Percentiles rank a stretch among this genome's conserved stretches.
Conservation (phyloP, 352 stramenopile genomes). For the Thraustochytrium striatum region DNA sequence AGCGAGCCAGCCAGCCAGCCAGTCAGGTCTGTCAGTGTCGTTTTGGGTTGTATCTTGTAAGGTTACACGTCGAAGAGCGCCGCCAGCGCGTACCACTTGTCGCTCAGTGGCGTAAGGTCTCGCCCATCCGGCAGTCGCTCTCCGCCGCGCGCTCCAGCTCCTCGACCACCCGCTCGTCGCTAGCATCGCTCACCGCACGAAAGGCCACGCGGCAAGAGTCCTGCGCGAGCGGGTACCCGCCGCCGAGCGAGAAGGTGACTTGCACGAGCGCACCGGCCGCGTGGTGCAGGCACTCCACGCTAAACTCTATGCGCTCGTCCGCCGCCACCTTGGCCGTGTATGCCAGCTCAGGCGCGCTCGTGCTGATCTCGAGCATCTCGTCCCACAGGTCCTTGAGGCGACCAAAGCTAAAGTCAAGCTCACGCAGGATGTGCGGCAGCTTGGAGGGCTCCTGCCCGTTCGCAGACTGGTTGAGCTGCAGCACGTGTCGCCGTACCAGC, state of each 20-base stretch:
- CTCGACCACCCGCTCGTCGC: slow-evolving; percentile 12
- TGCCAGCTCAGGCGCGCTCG: background rate
- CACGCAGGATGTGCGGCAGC: background rate
- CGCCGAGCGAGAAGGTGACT: background rate
- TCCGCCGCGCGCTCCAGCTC: background rate
- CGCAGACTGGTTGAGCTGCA: background rate
- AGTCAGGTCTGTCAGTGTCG: no score
- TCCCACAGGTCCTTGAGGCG: slow-evolving; percentile 32
- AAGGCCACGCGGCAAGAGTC: slow-evolving; percentile 37
- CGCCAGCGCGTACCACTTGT: background rate
- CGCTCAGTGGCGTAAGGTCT: background rate
- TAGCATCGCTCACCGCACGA: background rate
- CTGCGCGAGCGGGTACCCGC: slow-evolving; percentile 5
- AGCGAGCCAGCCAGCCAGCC: no score
- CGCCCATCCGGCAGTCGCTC: background rate
- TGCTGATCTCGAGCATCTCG: slow-evolving; percentile 4
- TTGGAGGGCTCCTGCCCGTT: background rate
- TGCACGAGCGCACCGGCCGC: background rate
- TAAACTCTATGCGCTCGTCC: slow-evolving; percentile 14
- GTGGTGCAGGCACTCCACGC: background rate
- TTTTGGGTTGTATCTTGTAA: no score
- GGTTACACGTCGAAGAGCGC: no score
- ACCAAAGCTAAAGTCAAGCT: slow-evolving; percentile 32
- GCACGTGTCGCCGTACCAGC: background rate
- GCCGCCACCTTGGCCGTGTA: background rate